Evolutionary conservation across 75 land plant species (phyloP).

Genomic region (Picea sitchensis): DNA sequence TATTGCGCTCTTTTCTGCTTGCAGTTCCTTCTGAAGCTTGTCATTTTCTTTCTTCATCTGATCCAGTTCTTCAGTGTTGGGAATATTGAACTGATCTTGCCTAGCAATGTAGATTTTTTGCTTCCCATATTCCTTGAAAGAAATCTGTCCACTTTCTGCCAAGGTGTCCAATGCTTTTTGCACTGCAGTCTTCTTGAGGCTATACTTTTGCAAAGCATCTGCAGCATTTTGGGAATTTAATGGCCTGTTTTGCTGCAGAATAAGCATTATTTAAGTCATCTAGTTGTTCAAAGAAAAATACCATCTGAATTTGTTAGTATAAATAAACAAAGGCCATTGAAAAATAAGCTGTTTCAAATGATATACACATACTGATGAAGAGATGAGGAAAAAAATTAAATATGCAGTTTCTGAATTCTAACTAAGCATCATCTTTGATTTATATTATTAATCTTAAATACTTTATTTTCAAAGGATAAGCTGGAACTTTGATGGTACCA

Average conservation of each 20-base stretch:
- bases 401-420: not conserved
- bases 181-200: conserved; percentile 82
- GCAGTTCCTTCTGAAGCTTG: conserved; percentile 54
- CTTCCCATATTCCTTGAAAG: conserved; percentile 97
- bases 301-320: not conserved
- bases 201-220: conserved; percentile 88
- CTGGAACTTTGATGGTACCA: not conserved
- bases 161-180: conserved; percentile 86
- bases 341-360: not conserved
- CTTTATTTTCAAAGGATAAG: not conserved
- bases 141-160: conserved; percentile 76
- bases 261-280: conserved; percentile 4
- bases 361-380: not conserved
- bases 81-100: conserved; percentile 91
- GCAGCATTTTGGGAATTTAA: conserved; percentile 91
- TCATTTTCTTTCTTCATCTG: conserved; percentile 75
- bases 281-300: not conserved
- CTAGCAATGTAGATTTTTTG: conserved; percentile 97
- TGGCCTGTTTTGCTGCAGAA: conserved; percentile 85
- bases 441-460: not conserved
- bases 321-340: not conserved
- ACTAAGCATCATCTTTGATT: not conserved
- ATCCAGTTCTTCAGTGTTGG: conserved; percentile 75
- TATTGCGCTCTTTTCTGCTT: conserved; percentile 45
- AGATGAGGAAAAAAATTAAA: not conserved